Evolutionary conservation across 2,329 filamentous ascomycete species (phyloP).

Genomic region (Nemania diffusa): DNA sequence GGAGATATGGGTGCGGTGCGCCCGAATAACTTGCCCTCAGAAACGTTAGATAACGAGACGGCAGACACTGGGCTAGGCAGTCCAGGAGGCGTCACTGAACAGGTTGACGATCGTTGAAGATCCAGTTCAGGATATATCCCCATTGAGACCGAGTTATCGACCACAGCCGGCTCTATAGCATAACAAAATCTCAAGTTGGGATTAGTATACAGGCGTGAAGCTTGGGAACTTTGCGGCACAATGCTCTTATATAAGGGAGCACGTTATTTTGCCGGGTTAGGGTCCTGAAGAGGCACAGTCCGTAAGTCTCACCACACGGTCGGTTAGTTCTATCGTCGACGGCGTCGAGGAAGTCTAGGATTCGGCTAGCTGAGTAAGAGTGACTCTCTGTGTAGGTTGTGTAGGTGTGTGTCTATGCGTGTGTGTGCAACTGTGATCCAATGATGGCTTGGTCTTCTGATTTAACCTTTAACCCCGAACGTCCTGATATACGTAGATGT

Average conservation of each 20-base stretch:
- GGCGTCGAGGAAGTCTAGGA: conserved; percentile 36
- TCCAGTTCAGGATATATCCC: conserved; percentile 64
- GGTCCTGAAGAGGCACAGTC: conserved; percentile 41
- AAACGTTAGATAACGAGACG: conserved; percentile 58
- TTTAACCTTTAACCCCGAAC: background rate
- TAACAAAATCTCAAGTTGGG: conserved; percentile 32
- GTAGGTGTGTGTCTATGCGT: conserved; percentile 8
- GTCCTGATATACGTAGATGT: conserved; percentile 13
- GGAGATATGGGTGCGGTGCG: conserved; percentile 59
- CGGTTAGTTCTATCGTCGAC: conserved; percentile 39
- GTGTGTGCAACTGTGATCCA: conserved; percentile 7
- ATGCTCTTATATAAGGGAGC: conserved; percentile 22
- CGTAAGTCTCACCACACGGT: conserved; percentile 41
- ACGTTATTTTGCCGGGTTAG: conserved; percentile 39
- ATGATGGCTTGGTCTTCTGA: conserved; percentile 20
- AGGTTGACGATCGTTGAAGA: conserved; percentile 60
- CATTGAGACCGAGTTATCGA: conserved; percentile 58
- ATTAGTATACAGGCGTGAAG: conserved; percentile 23
- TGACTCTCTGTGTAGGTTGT: conserved; percentile 19
- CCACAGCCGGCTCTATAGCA: conserved; percentile 38
- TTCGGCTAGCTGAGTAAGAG: conserved; percentile 42
- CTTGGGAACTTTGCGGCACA: conserved; percentile 17
- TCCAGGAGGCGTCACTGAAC: conserved; percentile 64
- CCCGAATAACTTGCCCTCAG: conserved; percentile 60
- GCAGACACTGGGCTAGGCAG: conserved; percentile 63